Evolutionary conservation across 257 asterid genomes (phyloP).

Genomic region (Petrea volubilis): DNA sequence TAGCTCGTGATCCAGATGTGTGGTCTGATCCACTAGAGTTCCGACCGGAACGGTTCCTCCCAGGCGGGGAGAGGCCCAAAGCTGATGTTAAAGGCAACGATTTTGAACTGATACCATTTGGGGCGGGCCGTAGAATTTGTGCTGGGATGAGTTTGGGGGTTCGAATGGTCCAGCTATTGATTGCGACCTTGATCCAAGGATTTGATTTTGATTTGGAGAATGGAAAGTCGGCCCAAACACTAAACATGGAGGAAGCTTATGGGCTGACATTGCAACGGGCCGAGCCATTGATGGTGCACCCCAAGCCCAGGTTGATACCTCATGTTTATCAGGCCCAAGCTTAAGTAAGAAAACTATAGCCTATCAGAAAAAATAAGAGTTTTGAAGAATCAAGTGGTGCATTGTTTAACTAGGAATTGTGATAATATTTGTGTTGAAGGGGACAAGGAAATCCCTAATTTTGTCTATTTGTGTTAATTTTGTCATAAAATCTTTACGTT

Average conservation of each 20-base stretch:
- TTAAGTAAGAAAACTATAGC: too few relatives aligned
- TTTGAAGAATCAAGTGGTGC: too few relatives aligned
- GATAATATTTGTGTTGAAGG: too few relatives aligned
- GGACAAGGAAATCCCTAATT: too few relatives aligned
- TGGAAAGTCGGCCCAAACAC: constrained; percentile 40
- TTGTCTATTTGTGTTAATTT: too few relatives aligned
- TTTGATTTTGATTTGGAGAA: constrained; percentile 55
- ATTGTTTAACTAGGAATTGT: too few relatives aligned
- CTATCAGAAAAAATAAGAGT: too few relatives aligned
- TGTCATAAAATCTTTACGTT: too few relatives aligned
- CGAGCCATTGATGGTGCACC: constrained; percentile 54
- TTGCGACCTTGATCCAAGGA: constrained; percentile 70
- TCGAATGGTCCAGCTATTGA: constrained; percentile 73
- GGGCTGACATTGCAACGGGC: constrained; percentile 79
- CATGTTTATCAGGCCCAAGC: constrained; percentile 33
- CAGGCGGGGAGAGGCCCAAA: constrained; percentile 61
- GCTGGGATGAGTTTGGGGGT: constrained; percentile 79
- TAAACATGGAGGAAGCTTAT: constrained; percentile 85
- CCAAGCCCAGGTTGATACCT: constrained; percentile 58
- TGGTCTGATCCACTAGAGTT: constrained; percentile 76
- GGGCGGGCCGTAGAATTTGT: constrained; percentile 89
- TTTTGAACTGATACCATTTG: constrained; percentile 84
- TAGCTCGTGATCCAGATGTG: constrained; percentile 65
- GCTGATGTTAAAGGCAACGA: constrained; percentile 73
- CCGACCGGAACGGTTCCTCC: constrained; percentile 59